Evolutionary conservation across 306 rosid genomes (phyloP).

Genomic region (Cyclanthera cordifolia): DNA sequence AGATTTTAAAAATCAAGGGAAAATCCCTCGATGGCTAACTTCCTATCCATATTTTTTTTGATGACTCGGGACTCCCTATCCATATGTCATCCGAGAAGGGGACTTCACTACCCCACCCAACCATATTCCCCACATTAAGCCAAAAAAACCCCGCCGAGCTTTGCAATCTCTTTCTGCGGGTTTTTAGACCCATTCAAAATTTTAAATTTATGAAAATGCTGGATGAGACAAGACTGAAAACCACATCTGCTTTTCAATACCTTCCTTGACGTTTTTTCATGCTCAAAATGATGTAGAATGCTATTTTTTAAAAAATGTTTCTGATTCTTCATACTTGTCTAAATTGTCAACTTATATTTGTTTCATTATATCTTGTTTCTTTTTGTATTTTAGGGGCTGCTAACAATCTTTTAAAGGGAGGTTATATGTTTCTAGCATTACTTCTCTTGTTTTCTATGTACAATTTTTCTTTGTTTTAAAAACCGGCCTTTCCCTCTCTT

Average conservation of each 20-base stretch:
- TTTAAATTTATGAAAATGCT: neutral
- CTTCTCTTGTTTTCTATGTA: neutral
- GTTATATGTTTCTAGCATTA: neutral
- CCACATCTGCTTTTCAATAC: neutral
- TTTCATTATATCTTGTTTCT: neutral
- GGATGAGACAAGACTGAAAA: neutral
- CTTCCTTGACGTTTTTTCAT: neutral
- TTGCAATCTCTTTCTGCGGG: neutral
- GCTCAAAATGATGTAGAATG: neutral
- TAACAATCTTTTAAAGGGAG: neutral
- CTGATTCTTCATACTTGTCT: neutral
- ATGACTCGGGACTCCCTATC: neutral
- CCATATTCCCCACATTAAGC: neutral
- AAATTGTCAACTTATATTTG: neutral
- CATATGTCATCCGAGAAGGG: neutral
- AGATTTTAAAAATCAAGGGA: neutral
- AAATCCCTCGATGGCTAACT: neutral
- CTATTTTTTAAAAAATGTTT: neutral
- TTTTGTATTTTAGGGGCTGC: neutral
- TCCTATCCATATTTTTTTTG: neutral
- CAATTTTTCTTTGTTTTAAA: neutral
- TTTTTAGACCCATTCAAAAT: neutral
- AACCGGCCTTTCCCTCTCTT: no score
- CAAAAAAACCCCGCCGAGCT: neutral
- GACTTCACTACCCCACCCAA: neutral